These are phyloP conservation scores for Chiua virens DNA, from an alignment of 768 basidiomycete genomes.

Conservation along the genomic window DNA sequence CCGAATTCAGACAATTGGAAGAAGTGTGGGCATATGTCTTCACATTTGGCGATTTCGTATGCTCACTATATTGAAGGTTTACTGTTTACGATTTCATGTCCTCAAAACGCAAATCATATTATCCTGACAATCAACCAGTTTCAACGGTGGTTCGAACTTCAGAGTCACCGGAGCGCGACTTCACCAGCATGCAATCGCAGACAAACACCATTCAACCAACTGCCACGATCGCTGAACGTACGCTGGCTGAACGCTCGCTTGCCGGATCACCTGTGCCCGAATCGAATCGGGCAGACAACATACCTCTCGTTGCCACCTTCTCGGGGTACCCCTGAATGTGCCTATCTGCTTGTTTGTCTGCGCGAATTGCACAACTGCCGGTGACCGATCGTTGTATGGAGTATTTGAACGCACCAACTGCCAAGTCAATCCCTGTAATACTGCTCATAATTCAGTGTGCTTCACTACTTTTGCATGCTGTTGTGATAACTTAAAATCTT, in stretches of 20 bases:
- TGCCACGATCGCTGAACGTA: constrained; percentile 41
- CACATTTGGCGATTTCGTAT: neutral
- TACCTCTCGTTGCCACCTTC: constrained; percentile 34
- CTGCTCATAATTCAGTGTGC: constrained; percentile 1
- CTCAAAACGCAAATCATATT: constrained; percentile 78
- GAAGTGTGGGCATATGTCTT: constrained; percentile 65
- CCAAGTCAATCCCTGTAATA: constrained; percentile 9
- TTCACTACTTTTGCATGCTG: neutral
- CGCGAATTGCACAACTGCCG: neutral
- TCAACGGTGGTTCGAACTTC: constrained; percentile 29
- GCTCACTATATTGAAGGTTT: constrained; percentile 54
- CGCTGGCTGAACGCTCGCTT: constrained; percentile 41
- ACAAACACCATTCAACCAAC: constrained; percentile 44
- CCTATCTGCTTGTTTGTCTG: neutral
- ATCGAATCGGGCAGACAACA: constrained; percentile 39
- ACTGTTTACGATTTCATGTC: constrained; percentile 82
- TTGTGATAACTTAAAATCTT: neutral
- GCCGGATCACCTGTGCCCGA: constrained; percentile 40
- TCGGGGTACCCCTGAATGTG: constrained; percentile 14
- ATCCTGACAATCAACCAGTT: constrained; percentile 77
- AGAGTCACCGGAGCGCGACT: constrained; percentile 29
- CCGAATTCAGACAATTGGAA: constrained; percentile 89
- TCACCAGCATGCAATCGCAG: constrained; percentile 32
- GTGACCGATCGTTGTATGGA: neutral
- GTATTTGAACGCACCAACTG: constrained; percentile 1